Conservation (phyloP, 768 basidiomycete genomes). For the Tylopilus plumbeoviolaceoides region DNA sequence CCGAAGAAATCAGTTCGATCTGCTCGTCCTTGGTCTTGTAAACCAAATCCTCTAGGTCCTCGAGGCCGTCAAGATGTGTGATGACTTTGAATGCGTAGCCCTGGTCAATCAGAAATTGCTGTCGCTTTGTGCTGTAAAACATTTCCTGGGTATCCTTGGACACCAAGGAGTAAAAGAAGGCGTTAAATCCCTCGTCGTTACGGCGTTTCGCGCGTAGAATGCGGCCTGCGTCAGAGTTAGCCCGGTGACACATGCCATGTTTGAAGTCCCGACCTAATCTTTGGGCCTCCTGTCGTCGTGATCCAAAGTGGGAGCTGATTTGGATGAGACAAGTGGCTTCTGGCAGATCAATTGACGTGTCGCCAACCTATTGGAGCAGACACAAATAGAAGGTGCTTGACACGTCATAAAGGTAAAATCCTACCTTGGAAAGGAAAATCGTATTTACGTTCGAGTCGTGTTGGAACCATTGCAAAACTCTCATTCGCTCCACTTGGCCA, state of each 20-base stretch:
- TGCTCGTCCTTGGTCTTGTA: slow-evolving; percentile 91
- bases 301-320: slow-evolving; percentile 98
- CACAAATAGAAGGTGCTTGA: slow-evolving; percentile 12
- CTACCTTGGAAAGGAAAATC: slow-evolving; percentile 94
- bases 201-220: slow-evolving; percentile 95
- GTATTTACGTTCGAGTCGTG: slow-evolving; percentile 95
- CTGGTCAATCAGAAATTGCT: slow-evolving; percentile 98
- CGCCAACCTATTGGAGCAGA: slow-evolving; percentile 67
- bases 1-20: slow-evolving; percentile 92
- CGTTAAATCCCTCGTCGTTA: slow-evolving; percentile 99
- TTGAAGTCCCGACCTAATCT: slow-evolving; percentile 62
- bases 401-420: slow-evolving; percentile 17
- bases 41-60: slow-evolving; percentile 81
- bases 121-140: slow-evolving; percentile 98
- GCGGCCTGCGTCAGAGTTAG: slow-evolving; percentile 53
- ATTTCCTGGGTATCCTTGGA: slow-evolving; percentile 99
- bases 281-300: slow-evolving; percentile 96
- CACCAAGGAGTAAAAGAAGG: slow-evolving; percentile 98
- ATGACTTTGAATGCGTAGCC: slow-evolving; percentile 99
- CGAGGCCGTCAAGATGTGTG: slow-evolving; percentile 92
- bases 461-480: slow-evolving; percentile 93
- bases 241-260: slow-evolving; percentile 12
- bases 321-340: slow-evolving; percentile 99
- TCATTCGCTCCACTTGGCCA: slow-evolving; percentile 92
- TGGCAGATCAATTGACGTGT: slow-evolving; percentile 97